Base-by-base conservation (phyloP, 805 yeast species). In the Yamadazyma scolyti region DNA sequence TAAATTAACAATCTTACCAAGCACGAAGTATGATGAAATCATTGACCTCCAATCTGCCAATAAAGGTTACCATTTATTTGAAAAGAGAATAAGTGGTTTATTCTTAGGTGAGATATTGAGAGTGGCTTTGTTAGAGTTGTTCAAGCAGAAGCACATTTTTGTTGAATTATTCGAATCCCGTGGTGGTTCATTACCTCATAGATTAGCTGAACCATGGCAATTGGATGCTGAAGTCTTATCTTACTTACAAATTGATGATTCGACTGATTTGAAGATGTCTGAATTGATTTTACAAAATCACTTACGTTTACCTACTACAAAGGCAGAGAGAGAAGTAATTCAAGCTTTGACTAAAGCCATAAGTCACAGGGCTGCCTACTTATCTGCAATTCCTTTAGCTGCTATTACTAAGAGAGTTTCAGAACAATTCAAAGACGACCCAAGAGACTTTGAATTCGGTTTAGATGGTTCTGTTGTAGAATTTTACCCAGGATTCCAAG, bases 391-490 rank as follows among this genome's bases (percentile, higher is more conserved):
- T 27, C 96, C 96, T 35, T 68, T 90, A 35, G 90, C 96, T 19
- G 96, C 93, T 2, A 73, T 90, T 34, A 81, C 89, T 1, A 71
- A 68, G 30, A 82, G 90, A 10, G 73, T 88, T 30, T 71, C 73
- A 27, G 76, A 71, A 33, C 64, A 65, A 26, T 84, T 82, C 47
- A 27, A 45, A n/a, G 49, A 56, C 32, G 65, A 58, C 27, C 48
- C 46, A 24, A 77, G 74, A 39, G 85, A 80, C 49, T 87, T 90
- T 30, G 97, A 90, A 56, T 76, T 93, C 43, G 97, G 97, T 37
- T 89, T 89, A 38, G 97, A 90, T 58, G 98, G 98, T 21, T 81
- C 96, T 3, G 93, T 90, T 33, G 82, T 90, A 29, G 96, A 90
- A 60, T 83, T 76, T 52, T 93, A 89, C 58, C 98, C 98, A 11